Evolutionary conservation across 768 basidiomycete genomes (phyloP), one percentile per base, ranked within the genome.

Genomic region (Naematelia encephala): DNA sequence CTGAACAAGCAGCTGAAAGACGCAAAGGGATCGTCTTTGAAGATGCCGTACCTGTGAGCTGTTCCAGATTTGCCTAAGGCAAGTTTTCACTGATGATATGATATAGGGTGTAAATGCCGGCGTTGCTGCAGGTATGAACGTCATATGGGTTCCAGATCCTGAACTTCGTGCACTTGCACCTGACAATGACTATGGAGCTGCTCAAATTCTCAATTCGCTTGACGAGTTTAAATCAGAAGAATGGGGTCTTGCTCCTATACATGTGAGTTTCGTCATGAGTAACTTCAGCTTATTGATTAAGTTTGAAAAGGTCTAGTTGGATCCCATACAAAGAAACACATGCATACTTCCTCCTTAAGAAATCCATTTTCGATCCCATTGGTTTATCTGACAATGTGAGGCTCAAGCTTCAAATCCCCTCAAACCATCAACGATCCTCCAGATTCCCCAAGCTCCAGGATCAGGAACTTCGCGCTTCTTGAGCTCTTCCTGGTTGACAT

Each of bases 361-460:
- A 39, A 39, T 39, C 34, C 34, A 39, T 8, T 39, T 39, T 39
- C 34, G 34, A 8, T n/a, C n/a, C n/a, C n/a, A n/a, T n/a, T n/a
- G n/a, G n/a, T n/a, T n/a, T n/a, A n/a, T n/a, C n/a, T n/a, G n/a
- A n/a, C n/a, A n/a, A n/a, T n/a, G n/a, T n/a, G n/a, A n/a, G n/a
- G 8, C 34, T 39, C 34, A 39, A 8, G 48, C 68, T 49, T 67
- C 66, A 48, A 61, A 69, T 1, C 70, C 70, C 34, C 70, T 57
- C 21, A 72, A 53, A 52, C 66, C 70, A 59, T 72, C 70, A 16
- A 69, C 66, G 23, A 72, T 61, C 39, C 70, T 62, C 70, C 70
- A 72, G 27, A 94, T 84, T 47, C 91, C 91, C 89, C 90, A 91
- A 28, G 92, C 92, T 30, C 92, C 92, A 0, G 92, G 91, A 78